These are phyloP conservation scores for Dactylis glomerata DNA, from an alignment of 176 grass and related monocot genomes.

Conservation along the genomic window DNA sequence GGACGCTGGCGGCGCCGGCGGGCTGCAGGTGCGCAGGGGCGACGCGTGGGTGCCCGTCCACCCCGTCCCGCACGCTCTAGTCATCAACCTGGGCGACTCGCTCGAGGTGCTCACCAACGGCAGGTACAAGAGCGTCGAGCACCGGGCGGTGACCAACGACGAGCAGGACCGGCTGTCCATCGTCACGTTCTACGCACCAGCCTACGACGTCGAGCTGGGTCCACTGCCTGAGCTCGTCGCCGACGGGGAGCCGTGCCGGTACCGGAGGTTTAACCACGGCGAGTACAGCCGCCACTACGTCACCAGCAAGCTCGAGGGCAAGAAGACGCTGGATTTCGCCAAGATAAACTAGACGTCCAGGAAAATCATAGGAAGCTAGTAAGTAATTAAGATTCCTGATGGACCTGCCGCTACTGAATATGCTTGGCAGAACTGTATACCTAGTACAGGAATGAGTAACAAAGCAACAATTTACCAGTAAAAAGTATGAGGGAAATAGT, in stretches of 20 bases:
- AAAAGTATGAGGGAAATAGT: no score
- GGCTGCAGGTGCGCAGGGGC: slow-evolving; percentile 65
- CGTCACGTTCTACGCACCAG: slow-evolving; percentile 87
- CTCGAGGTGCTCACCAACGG: slow-evolving; percentile 79
- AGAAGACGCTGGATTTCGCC: slow-evolving; percentile 88
- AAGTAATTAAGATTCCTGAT: neutral
- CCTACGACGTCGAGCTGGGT: slow-evolving; percentile 76
- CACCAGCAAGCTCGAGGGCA: slow-evolving; percentile 77
- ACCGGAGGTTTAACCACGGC: slow-evolving; percentile 78
- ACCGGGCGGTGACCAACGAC: slow-evolving; percentile 60
- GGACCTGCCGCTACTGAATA: neutral
- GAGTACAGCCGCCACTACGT: slow-evolving; percentile 92
- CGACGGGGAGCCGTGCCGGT: slow-evolving; percentile 40
- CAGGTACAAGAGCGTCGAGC: slow-evolving; percentile 91
- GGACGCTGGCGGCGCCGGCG: slow-evolving; percentile 46
- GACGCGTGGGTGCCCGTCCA: slow-evolving; percentile 56
- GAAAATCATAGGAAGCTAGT: neutral
- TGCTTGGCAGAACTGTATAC: neutral
- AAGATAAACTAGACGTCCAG: slow-evolving; percentile 31
- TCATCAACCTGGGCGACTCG: slow-evolving; percentile 77
- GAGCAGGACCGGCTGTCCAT: slow-evolving; percentile 53
- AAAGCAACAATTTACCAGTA: neutral
- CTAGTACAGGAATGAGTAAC: neutral
- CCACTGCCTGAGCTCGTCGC: slow-evolving; percentile 64
- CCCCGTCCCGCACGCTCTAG: slow-evolving; percentile 48